These are phyloP conservation scores for Metschnikowia borealis DNA, from an alignment of 805 yeast species.

Conservation along the genomic window DNA sequence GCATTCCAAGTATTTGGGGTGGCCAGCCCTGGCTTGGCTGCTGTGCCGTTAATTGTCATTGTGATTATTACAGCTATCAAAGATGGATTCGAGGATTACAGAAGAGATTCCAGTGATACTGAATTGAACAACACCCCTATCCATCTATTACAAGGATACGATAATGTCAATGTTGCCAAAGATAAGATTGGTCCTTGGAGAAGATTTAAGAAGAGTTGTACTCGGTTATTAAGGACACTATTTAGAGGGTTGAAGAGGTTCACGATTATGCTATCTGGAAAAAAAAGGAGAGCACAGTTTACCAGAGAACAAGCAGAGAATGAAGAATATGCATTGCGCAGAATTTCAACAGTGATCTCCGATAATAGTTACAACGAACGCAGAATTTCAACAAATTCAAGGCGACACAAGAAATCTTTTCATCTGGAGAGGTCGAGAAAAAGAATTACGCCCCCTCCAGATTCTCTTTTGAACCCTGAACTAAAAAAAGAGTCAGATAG, in stretches of 20 bases:
- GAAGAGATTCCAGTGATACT: conserved; percentile 66
- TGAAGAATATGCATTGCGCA: conserved; percentile 27
- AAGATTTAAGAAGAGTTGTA: conserved; percentile 55
- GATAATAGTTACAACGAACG: conserved; percentile 21
- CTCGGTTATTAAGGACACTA: conserved; percentile 26
- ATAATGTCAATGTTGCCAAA: conserved; percentile 53
- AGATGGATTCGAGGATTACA: conserved; percentile 78
- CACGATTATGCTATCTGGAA: conserved; percentile 25
- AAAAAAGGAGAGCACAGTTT: conserved; percentile 22
- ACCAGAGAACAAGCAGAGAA: conserved; percentile 23
- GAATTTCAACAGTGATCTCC: conserved; percentile 37
- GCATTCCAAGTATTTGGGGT: conserved; percentile 77
- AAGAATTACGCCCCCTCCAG: conserved; percentile 14
- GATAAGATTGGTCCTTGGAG: conserved; percentile 65
- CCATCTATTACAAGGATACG: conserved; percentile 49
- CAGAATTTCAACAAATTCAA: conserved; percentile 9
- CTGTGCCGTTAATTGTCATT: conserved; percentile 77
- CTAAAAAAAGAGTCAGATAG: conserved; percentile 8
- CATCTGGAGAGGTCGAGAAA: conserved; percentile 13
- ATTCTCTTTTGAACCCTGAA: conserved; percentile 22
- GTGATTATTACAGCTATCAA: conserved; percentile 70
- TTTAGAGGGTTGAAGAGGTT: conserved; percentile 20
- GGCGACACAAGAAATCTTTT: conserved; percentile 13
- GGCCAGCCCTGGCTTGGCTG: conserved; percentile 67
- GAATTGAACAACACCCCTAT: conserved; percentile 69